A percentile compares a stretch with the other conserved stretches of the same genome.
Evolutionary conservation across 192 early-diverging fungal species (phyloP).

Genomic region (Linnemannia elongata): DNA sequence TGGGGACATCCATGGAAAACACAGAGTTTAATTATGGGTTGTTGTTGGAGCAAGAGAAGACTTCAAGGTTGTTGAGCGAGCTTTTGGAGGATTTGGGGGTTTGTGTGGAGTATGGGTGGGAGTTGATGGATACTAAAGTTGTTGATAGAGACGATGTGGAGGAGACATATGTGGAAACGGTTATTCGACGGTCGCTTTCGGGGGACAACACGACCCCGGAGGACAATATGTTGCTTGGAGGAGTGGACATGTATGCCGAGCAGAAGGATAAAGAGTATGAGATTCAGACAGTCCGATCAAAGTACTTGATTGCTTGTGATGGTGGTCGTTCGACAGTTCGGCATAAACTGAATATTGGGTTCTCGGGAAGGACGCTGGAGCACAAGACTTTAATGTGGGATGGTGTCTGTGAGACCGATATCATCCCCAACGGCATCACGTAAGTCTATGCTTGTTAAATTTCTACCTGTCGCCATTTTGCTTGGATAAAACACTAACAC

Average conservation of each 20-base stretch:
- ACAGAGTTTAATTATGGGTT: neutral
- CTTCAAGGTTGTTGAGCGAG: neutral
- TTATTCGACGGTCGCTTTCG: neutral
- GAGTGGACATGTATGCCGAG: neutral
- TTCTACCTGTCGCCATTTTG: no score
- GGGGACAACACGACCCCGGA: neutral
- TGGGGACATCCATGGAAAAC: neutral
- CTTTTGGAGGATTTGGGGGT: conserved; percentile 6
- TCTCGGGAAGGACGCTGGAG: neutral
- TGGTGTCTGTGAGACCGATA: neutral
- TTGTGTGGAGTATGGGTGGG: conserved; percentile 4
- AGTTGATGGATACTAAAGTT: conserved; percentile 5
- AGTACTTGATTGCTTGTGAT: conserved; percentile 27
- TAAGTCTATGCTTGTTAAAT: neutral
- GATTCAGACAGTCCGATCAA: neutral
- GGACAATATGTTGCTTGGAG: neutral
- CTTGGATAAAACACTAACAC: no score
- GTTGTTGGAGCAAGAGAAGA: conserved; percentile 1
- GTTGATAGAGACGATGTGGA: neutral
- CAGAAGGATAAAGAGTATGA: conserved; percentile 12
- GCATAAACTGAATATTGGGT: neutral
- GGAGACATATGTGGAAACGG: neutral
- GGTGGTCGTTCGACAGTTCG: conserved; percentile 16
- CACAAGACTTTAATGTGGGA: neutral
- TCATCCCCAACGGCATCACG: neutral